Conservation (phyloP, 1,139 yeast species). For the Magnusiomyces paraingens region DNA sequence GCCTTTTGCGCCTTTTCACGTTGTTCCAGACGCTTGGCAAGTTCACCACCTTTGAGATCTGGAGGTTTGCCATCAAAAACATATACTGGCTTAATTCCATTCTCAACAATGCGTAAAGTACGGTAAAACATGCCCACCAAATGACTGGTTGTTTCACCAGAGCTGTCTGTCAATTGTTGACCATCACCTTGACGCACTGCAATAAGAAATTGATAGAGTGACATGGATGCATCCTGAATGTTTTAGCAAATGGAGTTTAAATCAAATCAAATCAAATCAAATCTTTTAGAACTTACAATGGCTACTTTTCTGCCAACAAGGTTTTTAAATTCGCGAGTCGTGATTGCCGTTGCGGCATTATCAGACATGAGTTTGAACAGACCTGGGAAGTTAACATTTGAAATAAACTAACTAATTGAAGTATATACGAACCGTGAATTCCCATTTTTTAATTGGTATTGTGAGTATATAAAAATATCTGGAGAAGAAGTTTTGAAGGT, state of each 20-base stretch:
- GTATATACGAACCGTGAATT: slow-evolving; percentile 17
- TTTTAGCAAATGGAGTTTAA: too few relatives aligned
- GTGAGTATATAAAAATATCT: too few relatives aligned
- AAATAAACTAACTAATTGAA: neutral
- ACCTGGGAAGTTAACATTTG: slow-evolving; percentile 37
- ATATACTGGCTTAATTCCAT: slow-evolving; percentile 91
- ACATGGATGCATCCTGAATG: slow-evolving; percentile 63
- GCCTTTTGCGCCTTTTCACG: slow-evolving; percentile 79
- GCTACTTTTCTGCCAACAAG: slow-evolving; percentile 94
- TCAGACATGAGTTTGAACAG: slow-evolving; percentile 76
- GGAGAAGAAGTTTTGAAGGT: neutral
- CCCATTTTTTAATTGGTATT: too few relatives aligned
- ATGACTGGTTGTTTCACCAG: slow-evolving; percentile 90
- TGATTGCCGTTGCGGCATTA: slow-evolving; percentile 79
- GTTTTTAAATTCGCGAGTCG: slow-evolving; percentile 72
- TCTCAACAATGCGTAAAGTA: slow-evolving; percentile 79
- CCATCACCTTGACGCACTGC: slow-evolving; percentile 98
- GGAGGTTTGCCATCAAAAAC: slow-evolving; percentile 98
- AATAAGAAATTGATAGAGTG: slow-evolving; percentile 85
- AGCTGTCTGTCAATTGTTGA: slow-evolving; percentile 79
- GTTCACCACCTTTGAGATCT: slow-evolving; percentile 84
- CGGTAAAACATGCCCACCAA: slow-evolving; percentile 93
- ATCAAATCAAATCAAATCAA: neutral
- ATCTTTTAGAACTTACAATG: slow-evolving; percentile 39
- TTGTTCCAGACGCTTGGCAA: slow-evolving; percentile 73